Conservation (phyloP, 1,284 basidiomycete genomes). For the Schizophyllum amplum region DNA sequence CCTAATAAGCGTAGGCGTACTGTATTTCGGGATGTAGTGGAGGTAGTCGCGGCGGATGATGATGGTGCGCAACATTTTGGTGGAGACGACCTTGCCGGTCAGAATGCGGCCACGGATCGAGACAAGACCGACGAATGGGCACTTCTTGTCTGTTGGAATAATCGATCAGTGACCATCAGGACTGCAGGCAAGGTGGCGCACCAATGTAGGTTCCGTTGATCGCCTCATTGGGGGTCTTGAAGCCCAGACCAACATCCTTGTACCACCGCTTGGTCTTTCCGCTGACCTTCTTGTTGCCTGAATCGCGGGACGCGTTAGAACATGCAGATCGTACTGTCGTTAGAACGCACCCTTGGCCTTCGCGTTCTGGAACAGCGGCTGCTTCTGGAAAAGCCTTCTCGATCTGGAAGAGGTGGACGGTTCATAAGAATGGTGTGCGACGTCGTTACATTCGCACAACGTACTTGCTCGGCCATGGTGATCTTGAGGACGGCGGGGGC, state of each 20-base stretch:
- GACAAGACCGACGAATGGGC: conserved; percentile 92
- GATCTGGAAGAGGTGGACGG: conserved; percentile 40
- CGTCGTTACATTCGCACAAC: too few relatives aligned
- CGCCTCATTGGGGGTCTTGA: conserved; percentile 95
- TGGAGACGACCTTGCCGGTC: conserved; percentile 94
- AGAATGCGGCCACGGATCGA: conserved; percentile 99
- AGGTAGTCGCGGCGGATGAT: conserved; percentile 98
- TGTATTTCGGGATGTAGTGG: conserved; percentile 99
- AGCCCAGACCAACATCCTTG: conserved; percentile 96
- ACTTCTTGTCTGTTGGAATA: conserved; percentile 86
- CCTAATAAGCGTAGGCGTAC: conserved; percentile 32
- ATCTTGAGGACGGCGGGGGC: conserved; percentile 33
- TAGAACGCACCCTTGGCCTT: conserved; percentile 81
- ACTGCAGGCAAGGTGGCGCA: conserved; percentile 31
- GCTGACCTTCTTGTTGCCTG: conserved; percentile 82
- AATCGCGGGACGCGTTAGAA: conserved; percentile 7
- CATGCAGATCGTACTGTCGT: background rate
- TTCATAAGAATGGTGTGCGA: background rate
- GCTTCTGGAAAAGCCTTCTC: conserved; percentile 97
- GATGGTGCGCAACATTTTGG: conserved; percentile 99
- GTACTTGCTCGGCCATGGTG: conserved; percentile 62
- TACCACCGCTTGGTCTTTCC: conserved; percentile 98
- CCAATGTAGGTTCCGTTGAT: conserved; percentile 97
- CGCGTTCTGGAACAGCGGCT: conserved; percentile 96
- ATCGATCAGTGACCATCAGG: conserved; percentile 7